Base-by-base conservation (phyloP, 2,329 filamentous ascomycete species). In the Eutypella sp. region DNA sequence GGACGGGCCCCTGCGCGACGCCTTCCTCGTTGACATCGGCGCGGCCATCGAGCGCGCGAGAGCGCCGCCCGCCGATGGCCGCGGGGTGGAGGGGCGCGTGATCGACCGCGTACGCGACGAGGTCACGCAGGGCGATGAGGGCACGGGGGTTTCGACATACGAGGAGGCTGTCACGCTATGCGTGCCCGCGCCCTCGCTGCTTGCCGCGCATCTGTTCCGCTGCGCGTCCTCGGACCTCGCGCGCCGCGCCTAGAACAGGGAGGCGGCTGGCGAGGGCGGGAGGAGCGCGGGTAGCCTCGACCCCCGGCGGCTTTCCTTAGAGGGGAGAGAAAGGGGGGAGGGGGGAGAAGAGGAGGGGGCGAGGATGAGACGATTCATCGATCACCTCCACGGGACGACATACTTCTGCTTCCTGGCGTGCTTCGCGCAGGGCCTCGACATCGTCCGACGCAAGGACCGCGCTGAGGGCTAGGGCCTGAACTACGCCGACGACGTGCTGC, bases 61-160 rank as follows among this genome's bases (percentile, higher is more conserved):
- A 33, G 13, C 29, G 13, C 13, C 29, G 13, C 11, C 29, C 7
- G 25, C 29, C n/a, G n/a, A n/a, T n/a, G 13, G 29, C 29, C 5
- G 69, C 0, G 23, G 63, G 3, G 60, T 69, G 4, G 65, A 65
- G 11, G 61, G 68, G 43, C 73, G 78, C 29, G 75, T 87, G 0
- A 69, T 88, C 2, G 74, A 77, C 23, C 70, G 78, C 18, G 75
- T 87, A 2, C 73, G 81, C 43, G 84, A 87, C 62, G 86, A 86
- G 58, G 83, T 88, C 1, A 82, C 87, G 0, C 83, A 88, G 62
- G 83, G 87, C 52, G 78, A 79, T 34, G 84, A 87, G 60, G 82
- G 84, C 0, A 88, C 84, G 0, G 79, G 82, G 0, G 73, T 79
- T 40, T 87, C 82, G 84, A 76, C 78, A 5, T 76, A 82, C 50